A percentile compares a stretch with the other conserved stretches of the same genome.
These are phyloP conservation scores for Trypanosoma cruzi DNA, from an alignment of 208 protist species.

Conservation along the genomic window DNA sequence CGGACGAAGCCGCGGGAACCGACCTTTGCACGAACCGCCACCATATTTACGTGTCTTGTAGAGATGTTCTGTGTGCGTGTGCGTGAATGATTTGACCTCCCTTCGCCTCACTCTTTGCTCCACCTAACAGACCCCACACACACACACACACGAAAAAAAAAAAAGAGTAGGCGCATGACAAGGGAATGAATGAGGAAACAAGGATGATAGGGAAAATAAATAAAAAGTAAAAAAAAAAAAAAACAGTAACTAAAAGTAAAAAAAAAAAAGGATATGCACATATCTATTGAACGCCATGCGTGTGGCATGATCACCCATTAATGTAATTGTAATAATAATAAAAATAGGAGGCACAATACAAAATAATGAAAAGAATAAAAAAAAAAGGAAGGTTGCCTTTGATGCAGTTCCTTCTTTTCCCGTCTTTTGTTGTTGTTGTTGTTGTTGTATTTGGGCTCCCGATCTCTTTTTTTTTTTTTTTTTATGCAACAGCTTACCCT, in stretches of 20 bases:
- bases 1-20: conserved; percentile 82
- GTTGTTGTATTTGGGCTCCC: too few species aligned
- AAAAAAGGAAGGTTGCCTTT: too few species aligned
- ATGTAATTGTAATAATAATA: too few species aligned
- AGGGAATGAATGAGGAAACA: neutral
- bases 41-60: conserved; percentile 50
- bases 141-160: too few species aligned
- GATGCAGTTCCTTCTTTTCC: too few species aligned
- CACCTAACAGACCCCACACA: neutral
- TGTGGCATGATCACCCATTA: neutral
- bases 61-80: neutral
- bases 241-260: too few species aligned
- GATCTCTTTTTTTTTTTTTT: too few species aligned
- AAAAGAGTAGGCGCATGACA: neutral
- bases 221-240: too few species aligned
- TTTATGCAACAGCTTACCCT: too few species aligned
- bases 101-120: conserved; percentile 8
- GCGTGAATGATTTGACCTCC: neutral
- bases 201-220: conserved; percentile 2
- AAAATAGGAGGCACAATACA: too few species aligned
- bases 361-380: too few species aligned
- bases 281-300: neutral
- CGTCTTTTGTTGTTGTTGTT: too few species aligned
- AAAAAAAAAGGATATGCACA: conserved; percentile 30
- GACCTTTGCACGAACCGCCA: conserved; percentile 92